Percentiles rank a stretch among this genome's conserved stretches.
These are phyloP conservation scores for Collybia nuda DNA, from an alignment of 768 basidiomycete species.

Conservation along the genomic window DNA sequence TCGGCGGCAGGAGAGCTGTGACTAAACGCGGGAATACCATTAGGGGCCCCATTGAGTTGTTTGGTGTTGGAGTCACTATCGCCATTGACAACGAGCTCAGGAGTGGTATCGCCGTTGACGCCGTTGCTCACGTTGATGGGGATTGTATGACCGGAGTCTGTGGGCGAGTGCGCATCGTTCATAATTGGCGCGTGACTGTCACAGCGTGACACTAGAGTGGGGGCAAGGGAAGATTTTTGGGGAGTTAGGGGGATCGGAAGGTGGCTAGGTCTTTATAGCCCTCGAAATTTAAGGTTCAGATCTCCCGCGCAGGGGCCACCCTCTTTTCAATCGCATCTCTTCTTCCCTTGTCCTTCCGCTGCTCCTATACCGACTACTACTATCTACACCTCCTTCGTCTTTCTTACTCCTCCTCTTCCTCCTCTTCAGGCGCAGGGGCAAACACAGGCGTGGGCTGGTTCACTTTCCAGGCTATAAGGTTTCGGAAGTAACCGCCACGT, in stretches of 20 bases:
- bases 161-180: slow-evolving; percentile 48
- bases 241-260: slow-evolving; percentile 70
- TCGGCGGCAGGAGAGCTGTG: slow-evolving; percentile 42
- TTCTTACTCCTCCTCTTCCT: slow-evolving; percentile 50
- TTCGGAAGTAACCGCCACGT: slow-evolving; percentile 64
- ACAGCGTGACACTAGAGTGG: slow-evolving; percentile 54
- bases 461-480: slow-evolving; percentile 75
- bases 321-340: slow-evolving; percentile 28
- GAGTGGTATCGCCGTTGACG: slow-evolving; percentile 32
- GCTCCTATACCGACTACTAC: slow-evolving; percentile 9
- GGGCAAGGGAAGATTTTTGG: slow-evolving; percentile 70
- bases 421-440: slow-evolving; percentile 58
- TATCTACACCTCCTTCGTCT: slow-evolving; percentile 13
- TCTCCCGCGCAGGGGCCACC: slow-evolving; percentile 77
- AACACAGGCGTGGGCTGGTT: slow-evolving; percentile 91
- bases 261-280: slow-evolving; percentile 80
- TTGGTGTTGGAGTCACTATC: slow-evolving; percentile 20
- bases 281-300: slow-evolving; percentile 81
- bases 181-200: slow-evolving; percentile 77
- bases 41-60: slow-evolving; percentile 25
- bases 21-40: slow-evolving; percentile 23
- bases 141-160: slow-evolving; percentile 33
- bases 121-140: slow-evolving; percentile 27
- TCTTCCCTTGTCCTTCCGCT: slow-evolving; percentile 30
- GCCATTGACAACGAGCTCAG: slow-evolving; percentile 33